Evolutionary conservation across 768 basidiomycete genomes (phyloP).

Genomic region (Polyporus arcularius): DNA sequence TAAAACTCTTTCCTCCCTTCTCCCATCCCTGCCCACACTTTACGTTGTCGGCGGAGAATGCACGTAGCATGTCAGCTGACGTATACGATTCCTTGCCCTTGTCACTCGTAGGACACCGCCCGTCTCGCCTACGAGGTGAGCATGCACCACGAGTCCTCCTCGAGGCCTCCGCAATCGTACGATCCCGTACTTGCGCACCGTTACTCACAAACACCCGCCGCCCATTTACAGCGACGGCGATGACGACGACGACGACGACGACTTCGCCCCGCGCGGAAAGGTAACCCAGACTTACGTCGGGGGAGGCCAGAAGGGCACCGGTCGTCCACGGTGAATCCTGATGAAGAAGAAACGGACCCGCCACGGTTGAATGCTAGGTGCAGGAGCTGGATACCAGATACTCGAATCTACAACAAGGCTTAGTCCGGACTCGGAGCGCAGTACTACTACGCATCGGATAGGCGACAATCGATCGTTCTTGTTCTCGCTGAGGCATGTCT

Average conservation of each 20-base stretch:
- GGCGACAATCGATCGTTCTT: too few relatives aligned
- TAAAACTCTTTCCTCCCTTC: too few relatives aligned
- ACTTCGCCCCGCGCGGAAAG: constrained; percentile 7
- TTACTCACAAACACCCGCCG: background rate
- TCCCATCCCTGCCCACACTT: too few relatives aligned
- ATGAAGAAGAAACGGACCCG: background rate
- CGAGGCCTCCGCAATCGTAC: background rate
- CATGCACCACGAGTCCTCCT: background rate
- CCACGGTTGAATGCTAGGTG: too few relatives aligned
- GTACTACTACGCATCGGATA: too few relatives aligned
- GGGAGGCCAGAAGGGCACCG: constrained; percentile 3
- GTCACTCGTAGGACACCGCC: background rate
- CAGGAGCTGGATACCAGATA: too few relatives aligned
- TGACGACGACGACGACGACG: constrained; percentile 11
- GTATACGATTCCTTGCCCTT: background rate
- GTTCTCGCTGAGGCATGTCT: too few relatives aligned
- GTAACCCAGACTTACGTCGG: background rate
- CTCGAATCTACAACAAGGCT: too few relatives aligned
- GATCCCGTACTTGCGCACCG: background rate
- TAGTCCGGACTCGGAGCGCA: too few relatives aligned
- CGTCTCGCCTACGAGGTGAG: background rate
- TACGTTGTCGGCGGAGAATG: too few relatives aligned
- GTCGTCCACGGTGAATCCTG: constrained; percentile 3
- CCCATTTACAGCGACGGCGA: constrained; percentile 3
- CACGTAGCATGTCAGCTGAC: background rate